A percentile compares a stretch with the other conserved stretches of the same genome.
These are phyloP conservation scores for Aspergillus thermomutatus DNA, from an alignment of 2,329 filamentous ascomycete genomes.

Conservation along the genomic window DNA sequence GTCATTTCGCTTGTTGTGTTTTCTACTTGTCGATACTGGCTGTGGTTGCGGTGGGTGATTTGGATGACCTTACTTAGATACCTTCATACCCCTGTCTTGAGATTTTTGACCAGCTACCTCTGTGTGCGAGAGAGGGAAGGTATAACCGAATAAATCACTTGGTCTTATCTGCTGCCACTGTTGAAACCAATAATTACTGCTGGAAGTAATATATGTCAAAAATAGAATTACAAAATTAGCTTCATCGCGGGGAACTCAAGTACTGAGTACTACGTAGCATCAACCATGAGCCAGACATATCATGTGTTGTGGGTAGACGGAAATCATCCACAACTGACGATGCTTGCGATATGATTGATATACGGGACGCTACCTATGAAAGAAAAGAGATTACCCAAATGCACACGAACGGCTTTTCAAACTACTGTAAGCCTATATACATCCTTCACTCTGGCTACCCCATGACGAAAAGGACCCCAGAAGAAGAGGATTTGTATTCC, in stretches of 20 bases:
- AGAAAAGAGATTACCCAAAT: neutral
- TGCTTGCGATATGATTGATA: neutral
- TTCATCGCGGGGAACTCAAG: too few relatives aligned
- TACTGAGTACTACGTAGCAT: too few relatives aligned
- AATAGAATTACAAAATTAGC: too few relatives aligned
- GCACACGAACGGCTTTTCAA: conserved; percentile 16
- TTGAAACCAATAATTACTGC: neutral
- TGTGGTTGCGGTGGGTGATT: neutral
- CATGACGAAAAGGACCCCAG: neutral
- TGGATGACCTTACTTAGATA: neutral
- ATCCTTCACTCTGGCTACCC: conserved; percentile 22
- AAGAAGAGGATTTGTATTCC: conserved; percentile 26
- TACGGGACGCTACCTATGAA: neutral
- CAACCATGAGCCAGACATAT: too few relatives aligned
- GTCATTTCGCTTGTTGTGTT: neutral
- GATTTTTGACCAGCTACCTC: neutral
- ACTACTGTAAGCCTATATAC: conserved; percentile 31
- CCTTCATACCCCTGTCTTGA: neutral
- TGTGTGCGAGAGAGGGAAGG: neutral
- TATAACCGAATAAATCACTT: neutral
- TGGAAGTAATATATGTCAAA: neutral
- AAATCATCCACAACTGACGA: too few relatives aligned
- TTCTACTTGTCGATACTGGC: neutral
- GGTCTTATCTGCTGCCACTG: neutral
- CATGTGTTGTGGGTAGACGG: too few relatives aligned